Conservation (phyloP, 176 grass and related monocot species). For the Canna indica region DNA sequence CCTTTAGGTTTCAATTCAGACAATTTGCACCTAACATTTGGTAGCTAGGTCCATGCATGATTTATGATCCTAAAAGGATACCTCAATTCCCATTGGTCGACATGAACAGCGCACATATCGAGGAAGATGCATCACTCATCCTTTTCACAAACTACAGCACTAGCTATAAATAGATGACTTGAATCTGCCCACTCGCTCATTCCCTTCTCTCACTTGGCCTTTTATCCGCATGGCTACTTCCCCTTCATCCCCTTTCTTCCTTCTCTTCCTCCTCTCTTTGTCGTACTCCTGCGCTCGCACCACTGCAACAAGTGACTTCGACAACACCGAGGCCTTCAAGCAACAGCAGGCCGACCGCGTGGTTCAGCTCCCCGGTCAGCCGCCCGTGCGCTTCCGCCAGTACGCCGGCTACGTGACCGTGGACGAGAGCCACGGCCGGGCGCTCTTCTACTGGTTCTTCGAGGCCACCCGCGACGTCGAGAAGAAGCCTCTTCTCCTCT, state of each 20-base stretch:
- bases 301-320: background rate
- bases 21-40: too few relatives aligned
- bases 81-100: too few relatives aligned
- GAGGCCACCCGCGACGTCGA: constrained; percentile 36
- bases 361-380: constrained; percentile 30
- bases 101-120: too few relatives aligned
- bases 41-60: too few relatives aligned
- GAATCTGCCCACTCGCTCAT: background rate
- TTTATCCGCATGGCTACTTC: background rate
- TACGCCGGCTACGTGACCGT: constrained; percentile 44
- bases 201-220: background rate
- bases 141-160: too few relatives aligned
- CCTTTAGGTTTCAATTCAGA: too few relatives aligned
- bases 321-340: background rate
- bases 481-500: constrained; percentile 45
- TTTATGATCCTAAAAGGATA: too few relatives aligned
- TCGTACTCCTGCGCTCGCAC: background rate
- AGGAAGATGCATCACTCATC: too few relatives aligned
- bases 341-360: constrained; percentile 37
- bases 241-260: background rate
- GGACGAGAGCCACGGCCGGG: constrained; percentile 37
- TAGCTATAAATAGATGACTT: background rate
- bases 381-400: constrained; percentile 29
- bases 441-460: constrained; percentile 61
- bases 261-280: background rate